Evolutionary conservation across 345 rosid species (phyloP).

Genomic region (Pseudoturritis turrita): DNA sequence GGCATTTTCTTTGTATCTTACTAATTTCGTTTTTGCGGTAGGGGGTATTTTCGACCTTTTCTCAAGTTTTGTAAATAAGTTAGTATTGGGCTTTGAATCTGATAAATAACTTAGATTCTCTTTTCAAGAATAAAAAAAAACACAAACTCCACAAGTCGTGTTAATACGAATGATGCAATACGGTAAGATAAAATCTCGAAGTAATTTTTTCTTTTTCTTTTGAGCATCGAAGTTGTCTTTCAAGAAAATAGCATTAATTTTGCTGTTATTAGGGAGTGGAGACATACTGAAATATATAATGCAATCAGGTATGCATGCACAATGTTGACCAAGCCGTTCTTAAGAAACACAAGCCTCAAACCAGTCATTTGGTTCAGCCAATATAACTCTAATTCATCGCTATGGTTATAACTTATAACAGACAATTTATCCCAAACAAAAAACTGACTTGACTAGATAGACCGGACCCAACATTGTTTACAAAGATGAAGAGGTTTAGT

Average conservation of each 20-base stretch:
- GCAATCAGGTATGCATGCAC: background rate
- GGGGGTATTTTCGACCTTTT: background rate
- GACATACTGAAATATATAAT: background rate
- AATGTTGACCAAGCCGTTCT: background rate
- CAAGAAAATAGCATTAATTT: background rate
- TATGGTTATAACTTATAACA: background rate
- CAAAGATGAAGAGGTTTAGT: background rate
- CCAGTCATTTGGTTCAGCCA: background rate
- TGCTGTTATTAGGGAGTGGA: background rate
- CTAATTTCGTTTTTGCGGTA: background rate
- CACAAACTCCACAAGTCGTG: background rate
- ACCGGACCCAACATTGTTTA: background rate
- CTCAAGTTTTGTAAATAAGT: background rate
- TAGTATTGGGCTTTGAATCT: background rate
- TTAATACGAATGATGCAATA: background rate
- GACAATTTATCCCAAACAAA: no score
- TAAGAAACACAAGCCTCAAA: background rate
- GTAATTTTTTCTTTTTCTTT: background rate
- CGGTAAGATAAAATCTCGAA: background rate
- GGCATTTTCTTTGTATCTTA: background rate
- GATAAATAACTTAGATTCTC: background rate
- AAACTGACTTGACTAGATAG: background rate
- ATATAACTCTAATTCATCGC: background rate
- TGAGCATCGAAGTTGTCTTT: background rate
- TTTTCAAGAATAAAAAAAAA: no score